Base-by-base conservation (phyloP, 75 land plant species). In the Picea glauca region DNA sequence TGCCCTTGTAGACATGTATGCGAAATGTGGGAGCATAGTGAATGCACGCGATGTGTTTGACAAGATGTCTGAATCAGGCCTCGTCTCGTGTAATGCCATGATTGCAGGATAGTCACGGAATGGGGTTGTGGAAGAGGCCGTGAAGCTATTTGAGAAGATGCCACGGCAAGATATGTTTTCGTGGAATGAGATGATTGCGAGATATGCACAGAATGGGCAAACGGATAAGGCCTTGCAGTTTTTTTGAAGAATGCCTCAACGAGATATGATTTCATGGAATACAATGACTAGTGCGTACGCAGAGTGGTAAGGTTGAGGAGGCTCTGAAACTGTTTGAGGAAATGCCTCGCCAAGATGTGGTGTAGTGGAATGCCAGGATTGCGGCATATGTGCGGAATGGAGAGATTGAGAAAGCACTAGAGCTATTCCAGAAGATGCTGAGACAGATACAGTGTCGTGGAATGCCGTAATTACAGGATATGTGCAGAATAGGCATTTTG, bases 401-500 rank as follows among this genome's bases (percentile, higher is more conserved):
- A 60, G 17, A 20, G 20, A 17, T 60, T 20, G n/a, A 4, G 43
- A 40, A 40, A 40, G 43, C 43, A 40, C 43, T 40, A 1, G 43
- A 40, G 43, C 43, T 40, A 2, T 40, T 40, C 4, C 43, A 2
- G 43, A 40, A 40, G 43, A 40, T 40, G 43, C 43, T 4, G 43
- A 40, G 43, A 4, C 43, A 40, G 67, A 64, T 64, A 30, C 32
- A 21, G 31, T 64, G 13, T 30, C 67, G 33, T 64, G 67, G 67
- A 64, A 64, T 64, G 38, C 67, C 35, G 30, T 64, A 15, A 35
- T 21, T 30, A 1, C 68, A 58, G 75, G 70, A 63, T 74, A 72
- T 77, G 78, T 7, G 58, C 59, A 60, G 76, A 64, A 75, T 75
- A 60, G 35, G 75, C 13, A 58, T 35, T 23, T 56, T 17, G 78